phyloP scores from a whole-genome alignment of 495 filamentous ascomycete genomes.

The Neurospora pannonica region DNA sequence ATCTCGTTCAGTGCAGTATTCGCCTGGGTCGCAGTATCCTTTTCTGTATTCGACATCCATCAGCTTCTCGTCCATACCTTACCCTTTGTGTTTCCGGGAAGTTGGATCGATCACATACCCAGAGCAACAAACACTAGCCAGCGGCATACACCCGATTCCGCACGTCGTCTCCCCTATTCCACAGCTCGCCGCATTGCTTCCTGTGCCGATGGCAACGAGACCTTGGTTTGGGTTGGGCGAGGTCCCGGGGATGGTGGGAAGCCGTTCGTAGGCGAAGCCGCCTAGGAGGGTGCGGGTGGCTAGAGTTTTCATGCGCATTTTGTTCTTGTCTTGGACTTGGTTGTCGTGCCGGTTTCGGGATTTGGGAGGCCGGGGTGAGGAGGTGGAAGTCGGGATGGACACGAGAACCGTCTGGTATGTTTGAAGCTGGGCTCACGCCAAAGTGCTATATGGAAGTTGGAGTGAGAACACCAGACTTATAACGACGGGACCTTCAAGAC shows the following conservation, averaged over 20 bases:
- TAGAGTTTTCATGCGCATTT: background rate
- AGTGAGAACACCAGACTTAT: background rate
- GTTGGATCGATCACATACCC: background rate
- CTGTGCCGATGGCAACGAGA: background rate
- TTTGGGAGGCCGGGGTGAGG: too few relatives aligned
- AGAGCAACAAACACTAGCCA: background rate
- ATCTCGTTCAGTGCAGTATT: conserved; percentile 9
- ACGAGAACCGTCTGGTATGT: background rate
- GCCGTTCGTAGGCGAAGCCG: background rate
- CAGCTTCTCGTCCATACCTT: background rate
- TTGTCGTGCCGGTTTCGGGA: background rate
- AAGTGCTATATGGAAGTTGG: background rate
- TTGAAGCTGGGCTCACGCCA: background rate
- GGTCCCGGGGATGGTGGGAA: background rate
- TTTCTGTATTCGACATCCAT: background rate
- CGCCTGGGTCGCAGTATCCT: conserved; percentile 11
- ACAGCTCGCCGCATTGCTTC: background rate
- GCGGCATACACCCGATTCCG: background rate
- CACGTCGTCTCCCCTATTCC: background rate
- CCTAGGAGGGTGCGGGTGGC: background rate
- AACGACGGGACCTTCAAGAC: background rate
- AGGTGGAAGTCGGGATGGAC: background rate
- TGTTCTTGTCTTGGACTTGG: background rate
- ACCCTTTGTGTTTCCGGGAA: background rate
- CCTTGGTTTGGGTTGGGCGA: background rate